Evolutionary conservation across 305 asterid genomes (phyloP), one percentile per base, ranked within the genome.

Genomic region (Caryopteris hybrid): DNA sequence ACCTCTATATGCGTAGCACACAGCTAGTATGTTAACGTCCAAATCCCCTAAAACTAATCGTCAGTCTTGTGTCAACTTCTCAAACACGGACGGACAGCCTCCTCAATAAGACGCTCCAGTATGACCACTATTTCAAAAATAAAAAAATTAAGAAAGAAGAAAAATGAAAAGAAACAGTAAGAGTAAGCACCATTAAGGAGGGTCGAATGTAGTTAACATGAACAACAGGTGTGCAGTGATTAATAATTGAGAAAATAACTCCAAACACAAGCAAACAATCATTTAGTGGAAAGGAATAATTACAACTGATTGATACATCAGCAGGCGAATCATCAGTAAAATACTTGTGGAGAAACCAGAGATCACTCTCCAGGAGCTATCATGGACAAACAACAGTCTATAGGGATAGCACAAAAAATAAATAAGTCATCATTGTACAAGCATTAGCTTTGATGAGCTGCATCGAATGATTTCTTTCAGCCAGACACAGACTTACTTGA

Each of bases 41-140:
- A 79, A 63, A 23, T 62, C 76, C 66, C 71, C 55, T 27, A 72
- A 59, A 57, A 57, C 9, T 43, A 29, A 61, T 27, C 13, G 51
- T 70, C 67, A 70, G 66, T 65, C 73, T 64, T 22, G 65, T 36
- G 66, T 66, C 78, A 61, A 71, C 68, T 61, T 67, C 79, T 66
- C 59, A 62, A 61, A 48, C 75, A 69, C 53, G 58, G 58, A 69
- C 53, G 58, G 58, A 18, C 64, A 64, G 63, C 46, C 78, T 52
- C 70, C 79, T 70, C 76, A 67, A 69, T 34, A 70, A 66, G 63
- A 64, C 9, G 59, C 75, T 25, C 41, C 60, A 66, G 34, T 45
- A 53, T 34, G 60, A 56, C 55, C 46, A 69, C 21, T 50, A 70
- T 51, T 43, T 11, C 2, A 7, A 33, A 7, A 33, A 1, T 0